phyloP scores from a whole-genome alignment of 2,329 filamentous ascomycete genomes.

The Bipolaris victoriae region DNA sequence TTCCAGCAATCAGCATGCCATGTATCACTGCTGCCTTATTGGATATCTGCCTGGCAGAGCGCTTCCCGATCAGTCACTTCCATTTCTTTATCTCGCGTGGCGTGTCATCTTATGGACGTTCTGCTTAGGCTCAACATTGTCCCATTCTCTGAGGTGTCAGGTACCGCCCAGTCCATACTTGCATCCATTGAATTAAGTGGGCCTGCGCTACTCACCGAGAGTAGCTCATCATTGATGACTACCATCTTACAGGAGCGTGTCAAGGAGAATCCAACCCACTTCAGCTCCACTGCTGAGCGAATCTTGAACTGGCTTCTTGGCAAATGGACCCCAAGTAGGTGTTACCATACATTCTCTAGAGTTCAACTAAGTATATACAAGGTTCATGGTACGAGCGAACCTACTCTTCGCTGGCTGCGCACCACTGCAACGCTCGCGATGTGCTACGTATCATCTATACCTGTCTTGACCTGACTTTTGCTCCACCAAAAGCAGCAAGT shows the following conservation, averaged over 20 bases:
- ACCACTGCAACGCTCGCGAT: slow-evolving; percentile 68
- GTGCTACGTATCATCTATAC: slow-evolving; percentile 72
- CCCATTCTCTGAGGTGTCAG: slow-evolving; percentile 68
- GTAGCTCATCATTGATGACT: slow-evolving; percentile 75
- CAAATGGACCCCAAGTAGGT: slow-evolving; percentile 80
- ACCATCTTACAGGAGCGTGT: slow-evolving; percentile 71
- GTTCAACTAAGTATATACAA: slow-evolving; percentile 28
- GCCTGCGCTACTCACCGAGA: slow-evolving; percentile 78
- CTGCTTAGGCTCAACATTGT: slow-evolving; percentile 72
- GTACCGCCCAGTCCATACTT: slow-evolving; percentile 74
- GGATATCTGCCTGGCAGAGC: slow-evolving; percentile 78
- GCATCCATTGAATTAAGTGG: slow-evolving; percentile 81
- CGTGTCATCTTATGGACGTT: slow-evolving; percentile 73
- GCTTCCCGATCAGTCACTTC: slow-evolving; percentile 74
- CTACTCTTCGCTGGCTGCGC: slow-evolving; percentile 69
- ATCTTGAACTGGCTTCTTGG: slow-evolving; percentile 82
- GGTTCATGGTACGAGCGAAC: slow-evolving; percentile 63
- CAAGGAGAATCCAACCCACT: slow-evolving; percentile 70
- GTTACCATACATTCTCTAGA: neutral
- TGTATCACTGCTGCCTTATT: slow-evolving; percentile 55
- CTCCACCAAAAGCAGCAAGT: slow-evolving; percentile 25
- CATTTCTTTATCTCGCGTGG: slow-evolving; percentile 73
- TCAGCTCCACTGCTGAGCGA: slow-evolving; percentile 70
- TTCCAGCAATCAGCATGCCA: slow-evolving; percentile 36
- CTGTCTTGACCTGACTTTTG: slow-evolving; percentile 65